Evolutionary conservation across 306 rosid species (phyloP).

Genomic region (Acacia crassicarpa): DNA sequence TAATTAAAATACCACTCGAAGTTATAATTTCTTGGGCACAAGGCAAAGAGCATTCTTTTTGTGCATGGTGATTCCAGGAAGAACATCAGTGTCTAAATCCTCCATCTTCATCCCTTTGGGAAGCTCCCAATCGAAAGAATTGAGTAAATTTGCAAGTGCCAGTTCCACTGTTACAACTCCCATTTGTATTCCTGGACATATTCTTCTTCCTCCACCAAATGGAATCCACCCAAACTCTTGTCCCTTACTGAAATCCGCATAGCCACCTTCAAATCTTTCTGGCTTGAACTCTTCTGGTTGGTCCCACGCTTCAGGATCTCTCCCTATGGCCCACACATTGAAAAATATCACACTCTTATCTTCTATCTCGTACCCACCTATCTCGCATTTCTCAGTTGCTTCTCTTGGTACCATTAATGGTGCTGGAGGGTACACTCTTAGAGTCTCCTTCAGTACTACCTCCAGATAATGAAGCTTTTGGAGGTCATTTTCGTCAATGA

Average conservation of each 20-base stretch:
- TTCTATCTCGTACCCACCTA: conserved; percentile 35
- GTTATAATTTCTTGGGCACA: background rate
- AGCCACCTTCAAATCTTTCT: background rate
- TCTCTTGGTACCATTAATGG: conserved; percentile 41
- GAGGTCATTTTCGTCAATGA: conserved; percentile 41
- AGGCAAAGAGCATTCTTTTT: conserved; percentile 7
- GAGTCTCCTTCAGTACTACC: conserved; percentile 34
- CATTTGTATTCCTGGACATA: background rate
- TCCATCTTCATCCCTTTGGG: background rate
- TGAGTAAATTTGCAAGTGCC: background rate
- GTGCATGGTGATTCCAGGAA: background rate
- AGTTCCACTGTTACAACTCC: background rate
- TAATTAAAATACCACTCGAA: too few species aligned
- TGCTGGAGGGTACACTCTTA: conserved; percentile 39
- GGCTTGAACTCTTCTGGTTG: background rate
- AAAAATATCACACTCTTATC: conserved; percentile 13
- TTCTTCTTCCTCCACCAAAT: background rate
- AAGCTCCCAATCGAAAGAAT: background rate
- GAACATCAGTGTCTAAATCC: background rate
- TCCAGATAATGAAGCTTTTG: conserved; percentile 38
- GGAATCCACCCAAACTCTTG: background rate
- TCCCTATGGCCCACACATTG: conserved; percentile 41
- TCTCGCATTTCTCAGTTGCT: conserved; percentile 21
- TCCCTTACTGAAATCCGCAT: background rate
- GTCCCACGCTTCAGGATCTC: conserved; percentile 31